Conservation (phyloP, 2,329 filamentous ascomycete genomes). For the Cladophialophora carrionii region DNA sequence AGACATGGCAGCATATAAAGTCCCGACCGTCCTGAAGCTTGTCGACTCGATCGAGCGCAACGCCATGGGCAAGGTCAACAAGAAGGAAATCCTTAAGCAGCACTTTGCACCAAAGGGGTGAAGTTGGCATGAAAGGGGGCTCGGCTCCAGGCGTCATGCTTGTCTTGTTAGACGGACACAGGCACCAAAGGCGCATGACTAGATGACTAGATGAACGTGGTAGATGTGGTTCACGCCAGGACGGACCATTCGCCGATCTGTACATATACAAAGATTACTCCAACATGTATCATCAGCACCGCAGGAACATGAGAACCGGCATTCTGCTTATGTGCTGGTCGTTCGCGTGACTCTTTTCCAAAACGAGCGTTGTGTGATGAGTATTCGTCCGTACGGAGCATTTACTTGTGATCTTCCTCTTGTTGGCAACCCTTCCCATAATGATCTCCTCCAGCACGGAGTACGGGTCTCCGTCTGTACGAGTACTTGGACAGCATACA, state of each 20-base stretch:
- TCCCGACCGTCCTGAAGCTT: slow-evolving; percentile 83
- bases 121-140: background rate
- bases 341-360: background rate
- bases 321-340: background rate
- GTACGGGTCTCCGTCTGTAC: too few relatives aligned
- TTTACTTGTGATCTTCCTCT: too few relatives aligned
- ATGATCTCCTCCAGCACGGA: too few relatives aligned
- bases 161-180: slow-evolving; percentile 25
- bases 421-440: too few relatives aligned
- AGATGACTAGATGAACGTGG: background rate
- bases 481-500: too few relatives aligned
- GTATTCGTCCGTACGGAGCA: too few relatives aligned
- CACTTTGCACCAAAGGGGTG: slow-evolving; percentile 45
- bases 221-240: background rate
- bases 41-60: slow-evolving; percentile 83
- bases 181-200: slow-evolving; percentile 11
- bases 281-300: background rate
- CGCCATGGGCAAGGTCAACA: slow-evolving; percentile 87
- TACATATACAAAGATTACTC: background rate
- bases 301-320: background rate
- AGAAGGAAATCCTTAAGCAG: slow-evolving; percentile 55
- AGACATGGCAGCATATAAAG: slow-evolving; percentile 82
- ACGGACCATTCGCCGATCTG: background rate
- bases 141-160: slow-evolving; percentile 17
- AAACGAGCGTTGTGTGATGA: background rate